Conservation (phyloP, 257 asterid genomes). For the Solanum rostratum region DNA sequence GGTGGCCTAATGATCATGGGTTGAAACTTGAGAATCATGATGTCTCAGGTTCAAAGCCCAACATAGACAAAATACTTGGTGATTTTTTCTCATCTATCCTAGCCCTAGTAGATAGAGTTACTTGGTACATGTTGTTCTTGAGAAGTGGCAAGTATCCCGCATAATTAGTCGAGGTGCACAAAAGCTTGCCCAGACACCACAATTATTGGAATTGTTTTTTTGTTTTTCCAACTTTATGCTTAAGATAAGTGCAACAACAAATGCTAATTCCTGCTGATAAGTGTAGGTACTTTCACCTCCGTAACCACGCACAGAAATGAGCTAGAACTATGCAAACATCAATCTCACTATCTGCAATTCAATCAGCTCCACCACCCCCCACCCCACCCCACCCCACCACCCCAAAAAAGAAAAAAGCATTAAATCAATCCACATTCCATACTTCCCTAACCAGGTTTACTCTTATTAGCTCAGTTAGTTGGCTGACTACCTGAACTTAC, state of each 20-base stretch:
- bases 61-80: neutral
- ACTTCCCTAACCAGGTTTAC: neutral
- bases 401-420: no score
- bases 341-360: neutral
- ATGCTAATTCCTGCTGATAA: neutral
- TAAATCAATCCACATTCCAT: neutral
- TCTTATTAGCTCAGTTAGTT: no score
- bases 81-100: neutral
- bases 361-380: neutral
- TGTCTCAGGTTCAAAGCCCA: neutral
- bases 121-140: neutral
- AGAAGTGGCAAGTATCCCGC: neutral
- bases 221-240: neutral
- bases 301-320: neutral
- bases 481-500: no score
- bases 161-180: neutral
- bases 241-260: neutral
- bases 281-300: neutral
- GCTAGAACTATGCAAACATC: neutral
- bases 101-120: neutral
- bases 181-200: neutral
- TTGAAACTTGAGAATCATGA: neutral
- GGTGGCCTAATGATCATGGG: neutral
- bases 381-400: no score
- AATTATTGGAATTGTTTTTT: neutral